Percentiles rank a stretch among this genome's conserved stretches.
Evolutionary conservation across 129 eudicot genomes (phyloP).

Genomic region (Ambrosia artemisiifolia): DNA sequence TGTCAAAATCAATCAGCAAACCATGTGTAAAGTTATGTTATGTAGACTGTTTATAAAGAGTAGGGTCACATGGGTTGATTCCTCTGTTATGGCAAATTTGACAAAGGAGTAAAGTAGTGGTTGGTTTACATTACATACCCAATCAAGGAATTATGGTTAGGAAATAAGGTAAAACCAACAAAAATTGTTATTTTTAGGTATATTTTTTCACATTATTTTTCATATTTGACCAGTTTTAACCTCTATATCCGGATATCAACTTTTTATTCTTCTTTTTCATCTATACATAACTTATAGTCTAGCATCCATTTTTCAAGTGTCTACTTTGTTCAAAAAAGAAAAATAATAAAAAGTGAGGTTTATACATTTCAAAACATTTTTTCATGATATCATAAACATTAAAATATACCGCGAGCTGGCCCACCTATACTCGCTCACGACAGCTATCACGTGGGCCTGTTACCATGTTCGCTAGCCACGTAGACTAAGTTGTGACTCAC

Average conservation of each 20-base stretch:
- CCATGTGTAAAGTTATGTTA: conserved; percentile 27
- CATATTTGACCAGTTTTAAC: background rate
- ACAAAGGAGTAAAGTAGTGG: conserved; percentile 28
- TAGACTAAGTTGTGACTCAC: no score
- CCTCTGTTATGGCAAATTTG: conserved; percentile 33
- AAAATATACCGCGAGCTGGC: no score
- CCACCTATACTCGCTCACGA: no score
- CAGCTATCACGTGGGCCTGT: no score
- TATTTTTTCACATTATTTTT: background rate
- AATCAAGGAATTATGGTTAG: conserved; percentile 14
- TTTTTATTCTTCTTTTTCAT: background rate
- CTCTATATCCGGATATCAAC: background rate
- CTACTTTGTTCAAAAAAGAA: background rate
- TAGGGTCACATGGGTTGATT: conserved; percentile 37
- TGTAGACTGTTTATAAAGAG: conserved; percentile 22
- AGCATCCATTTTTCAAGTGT: background rate
- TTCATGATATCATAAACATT: background rate
- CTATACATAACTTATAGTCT: no score
- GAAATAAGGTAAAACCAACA: conserved; percentile 6
- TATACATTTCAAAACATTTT: background rate
- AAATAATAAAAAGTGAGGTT: background rate
- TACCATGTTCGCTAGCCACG: no score
- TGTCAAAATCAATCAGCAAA: conserved; percentile 33
- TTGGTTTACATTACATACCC: conserved; percentile 15
- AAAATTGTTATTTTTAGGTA: background rate